Evolutionary conservation across 2,329 filamentous ascomycete genomes (phyloP).

Genomic region (Aspergillus puulaauensis): DNA sequence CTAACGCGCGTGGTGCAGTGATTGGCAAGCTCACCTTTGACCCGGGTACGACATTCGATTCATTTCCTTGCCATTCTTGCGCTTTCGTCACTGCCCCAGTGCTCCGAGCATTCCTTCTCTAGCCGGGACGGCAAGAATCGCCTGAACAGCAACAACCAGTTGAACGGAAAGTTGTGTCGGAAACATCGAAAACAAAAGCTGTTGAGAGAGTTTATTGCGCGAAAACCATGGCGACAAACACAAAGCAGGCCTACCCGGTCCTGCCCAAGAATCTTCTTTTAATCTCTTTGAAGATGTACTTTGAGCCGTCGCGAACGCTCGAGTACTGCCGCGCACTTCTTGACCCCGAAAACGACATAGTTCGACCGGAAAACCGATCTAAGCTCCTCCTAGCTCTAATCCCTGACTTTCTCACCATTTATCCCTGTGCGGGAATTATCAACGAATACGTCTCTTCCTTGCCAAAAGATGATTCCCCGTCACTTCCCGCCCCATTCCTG

Average conservation of each 20-base stretch:
- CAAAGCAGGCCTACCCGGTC: slow-evolving; percentile 25
- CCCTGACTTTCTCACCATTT: slow-evolving; percentile 72
- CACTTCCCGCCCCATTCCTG: slow-evolving; percentile 51
- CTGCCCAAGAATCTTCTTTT: slow-evolving; percentile 39
- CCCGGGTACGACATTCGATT: not conserved
- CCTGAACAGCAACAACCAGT: not conserved
- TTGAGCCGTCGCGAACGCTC: slow-evolving; percentile 50
- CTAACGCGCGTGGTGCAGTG: not conserved
- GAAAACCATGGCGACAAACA: slow-evolving; percentile 1
- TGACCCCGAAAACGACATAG: slow-evolving; percentile 46
- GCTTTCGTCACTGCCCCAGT: not conserved
- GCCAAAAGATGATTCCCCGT: slow-evolving; percentile 15
- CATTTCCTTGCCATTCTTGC: not conserved
- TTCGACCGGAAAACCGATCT: slow-evolving; percentile 43
- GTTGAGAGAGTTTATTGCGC: not conserved
- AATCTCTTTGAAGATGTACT: slow-evolving; percentile 43
- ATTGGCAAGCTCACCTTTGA: slow-evolving; percentile 5
- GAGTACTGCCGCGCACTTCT: slow-evolving; percentile 55
- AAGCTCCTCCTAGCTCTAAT: slow-evolving; percentile 72
- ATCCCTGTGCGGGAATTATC: slow-evolving; percentile 44
- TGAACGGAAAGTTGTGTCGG: not conserved
- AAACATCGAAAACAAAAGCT: not conserved
- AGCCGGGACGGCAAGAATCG: not conserved
- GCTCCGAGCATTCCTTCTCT: not conserved
- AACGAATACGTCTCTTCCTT: slow-evolving; percentile 28